These are phyloP conservation scores for Saccharomyces hybrid DNA, from an alignment of 1,139 yeast species.

Conservation along the genomic window DNA sequence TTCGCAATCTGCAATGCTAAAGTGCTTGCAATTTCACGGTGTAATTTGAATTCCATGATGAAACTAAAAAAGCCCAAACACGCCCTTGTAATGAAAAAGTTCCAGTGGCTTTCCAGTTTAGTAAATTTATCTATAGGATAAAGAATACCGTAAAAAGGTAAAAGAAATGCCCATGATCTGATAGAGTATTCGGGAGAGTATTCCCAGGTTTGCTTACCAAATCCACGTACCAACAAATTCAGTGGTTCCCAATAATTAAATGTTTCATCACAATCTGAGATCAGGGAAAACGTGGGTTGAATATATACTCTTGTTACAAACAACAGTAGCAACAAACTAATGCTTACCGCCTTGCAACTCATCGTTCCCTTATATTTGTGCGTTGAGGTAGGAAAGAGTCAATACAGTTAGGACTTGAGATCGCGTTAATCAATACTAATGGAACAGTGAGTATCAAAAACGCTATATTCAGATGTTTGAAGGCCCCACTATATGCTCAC, in stretches of 20 bases:
- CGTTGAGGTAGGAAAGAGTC: background rate
- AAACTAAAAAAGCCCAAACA: constrained; percentile 46
- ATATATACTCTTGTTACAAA: constrained; percentile 20
- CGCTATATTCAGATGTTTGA: background rate
- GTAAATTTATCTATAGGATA: constrained; percentile 35
- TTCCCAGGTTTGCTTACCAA: constrained; percentile 95
- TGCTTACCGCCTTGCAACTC: background rate
- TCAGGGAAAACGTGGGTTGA: constrained; percentile 33
- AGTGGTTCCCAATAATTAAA: constrained; percentile 94
- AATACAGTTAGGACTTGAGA: background rate
- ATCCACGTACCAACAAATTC: constrained; percentile 65
- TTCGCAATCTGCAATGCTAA: constrained; percentile 36
- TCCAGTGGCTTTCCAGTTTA: constrained; percentile 18
- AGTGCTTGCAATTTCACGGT: constrained; percentile 20
- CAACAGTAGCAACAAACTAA: constrained; percentile 11
- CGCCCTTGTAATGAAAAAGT: constrained; percentile 49
- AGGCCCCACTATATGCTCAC: background rate
- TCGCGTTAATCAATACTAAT: background rate
- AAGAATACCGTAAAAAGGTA: constrained; percentile 43
- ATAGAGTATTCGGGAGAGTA: constrained; percentile 87
- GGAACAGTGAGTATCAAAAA: background rate
- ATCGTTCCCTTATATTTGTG: background rate
- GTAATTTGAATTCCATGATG: constrained; percentile 26
- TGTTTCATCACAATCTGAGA: constrained; percentile 81
- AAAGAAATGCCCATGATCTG: constrained; percentile 70